Conservation (phyloP, 768 basidiomycete genomes). For the Suillus bovinus region DNA sequence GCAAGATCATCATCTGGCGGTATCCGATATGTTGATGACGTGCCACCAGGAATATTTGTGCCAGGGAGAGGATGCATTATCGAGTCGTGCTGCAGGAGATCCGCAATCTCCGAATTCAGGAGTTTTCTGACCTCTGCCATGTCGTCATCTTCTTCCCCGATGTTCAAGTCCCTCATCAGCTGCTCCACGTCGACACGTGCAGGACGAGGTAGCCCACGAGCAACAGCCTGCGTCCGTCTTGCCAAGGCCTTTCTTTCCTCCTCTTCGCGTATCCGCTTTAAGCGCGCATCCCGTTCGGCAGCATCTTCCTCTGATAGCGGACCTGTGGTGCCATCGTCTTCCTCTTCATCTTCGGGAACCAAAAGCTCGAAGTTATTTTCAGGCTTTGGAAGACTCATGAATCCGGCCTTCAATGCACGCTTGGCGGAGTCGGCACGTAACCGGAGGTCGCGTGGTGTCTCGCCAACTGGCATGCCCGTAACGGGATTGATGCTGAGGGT, state of each 20-base stretch:
- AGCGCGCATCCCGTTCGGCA: slow-evolving; percentile 82
- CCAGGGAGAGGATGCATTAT: slow-evolving; percentile 88
- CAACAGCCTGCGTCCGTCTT: slow-evolving; percentile 78
- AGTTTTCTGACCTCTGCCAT: slow-evolving; percentile 55
- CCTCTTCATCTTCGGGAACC: slow-evolving; percentile 81
- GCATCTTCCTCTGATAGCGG: slow-evolving; percentile 74
- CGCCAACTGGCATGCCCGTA: slow-evolving; percentile 54
- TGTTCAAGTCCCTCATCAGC: slow-evolving; percentile 60
- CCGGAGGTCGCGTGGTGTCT: slow-evolving; percentile 78
- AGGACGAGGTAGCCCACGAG: slow-evolving; percentile 82
- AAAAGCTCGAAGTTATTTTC: slow-evolving; percentile 98
- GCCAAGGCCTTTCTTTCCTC: slow-evolving; percentile 82
- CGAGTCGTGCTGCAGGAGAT: slow-evolving; percentile 84
- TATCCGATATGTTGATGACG: slow-evolving; percentile 63
- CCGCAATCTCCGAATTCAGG: slow-evolving; percentile 76
- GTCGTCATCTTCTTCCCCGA: slow-evolving; percentile 49
- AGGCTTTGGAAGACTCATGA: slow-evolving; percentile 83
- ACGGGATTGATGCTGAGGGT: slow-evolving; percentile 84
- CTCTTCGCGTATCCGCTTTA: slow-evolving; percentile 65
- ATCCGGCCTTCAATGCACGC: slow-evolving; percentile 76
- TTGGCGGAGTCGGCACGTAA: slow-evolving; percentile 64
- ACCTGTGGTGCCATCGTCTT: slow-evolving; percentile 38
- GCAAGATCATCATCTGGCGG: slow-evolving; percentile 80
- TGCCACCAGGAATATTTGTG: slow-evolving; percentile 72
- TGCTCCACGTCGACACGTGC: slow-evolving; percentile 72